Evolutionary conservation across 2,329 filamentous ascomycete genomes (phyloP).

Genomic region (Fusarium dimerum): DNA sequence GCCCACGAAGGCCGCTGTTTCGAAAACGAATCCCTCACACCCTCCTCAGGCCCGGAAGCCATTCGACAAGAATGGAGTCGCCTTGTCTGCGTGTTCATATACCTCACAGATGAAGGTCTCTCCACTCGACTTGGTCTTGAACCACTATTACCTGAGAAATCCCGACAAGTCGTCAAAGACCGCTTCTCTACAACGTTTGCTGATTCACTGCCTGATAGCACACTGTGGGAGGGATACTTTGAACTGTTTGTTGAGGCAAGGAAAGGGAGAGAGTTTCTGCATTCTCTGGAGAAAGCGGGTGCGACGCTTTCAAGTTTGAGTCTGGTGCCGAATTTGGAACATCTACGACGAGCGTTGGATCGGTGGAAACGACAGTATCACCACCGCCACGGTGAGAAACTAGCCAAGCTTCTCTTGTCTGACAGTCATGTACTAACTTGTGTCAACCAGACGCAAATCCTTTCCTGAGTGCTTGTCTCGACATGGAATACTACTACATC

Average conservation of each 20-base stretch:
- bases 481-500: constrained; percentile 12
- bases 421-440: not conserved
- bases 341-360: constrained; percentile 4
- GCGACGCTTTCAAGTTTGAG: not conserved
- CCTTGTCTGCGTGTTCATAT: constrained; percentile 16
- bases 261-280: constrained; percentile 15
- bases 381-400: constrained; percentile 2
- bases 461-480: constrained; percentile 8
- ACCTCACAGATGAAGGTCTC: constrained; percentile 14
- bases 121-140: constrained; percentile 12
- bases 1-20: constrained; percentile 18
- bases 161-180: constrained; percentile 14
- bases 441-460: constrained; percentile 3
- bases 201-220: constrained; percentile 7
- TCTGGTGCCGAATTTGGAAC: constrained; percentile 10
- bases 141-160: constrained; percentile 12
- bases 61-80: constrained; percentile 13
- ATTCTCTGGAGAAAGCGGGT: constrained; percentile 2
- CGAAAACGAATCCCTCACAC: constrained; percentile 1
- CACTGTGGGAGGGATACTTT: constrained; percentile 16
- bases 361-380: constrained; percentile 12
- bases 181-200: constrained; percentile 13
- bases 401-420: too few species aligned
- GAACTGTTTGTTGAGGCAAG: constrained; percentile 9
- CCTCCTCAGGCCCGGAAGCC: not conserved